These are phyloP conservation scores for Iris macrosiphon DNA, from an alignment of 106 monocot genomes.

Conservation along the genomic window DNA sequence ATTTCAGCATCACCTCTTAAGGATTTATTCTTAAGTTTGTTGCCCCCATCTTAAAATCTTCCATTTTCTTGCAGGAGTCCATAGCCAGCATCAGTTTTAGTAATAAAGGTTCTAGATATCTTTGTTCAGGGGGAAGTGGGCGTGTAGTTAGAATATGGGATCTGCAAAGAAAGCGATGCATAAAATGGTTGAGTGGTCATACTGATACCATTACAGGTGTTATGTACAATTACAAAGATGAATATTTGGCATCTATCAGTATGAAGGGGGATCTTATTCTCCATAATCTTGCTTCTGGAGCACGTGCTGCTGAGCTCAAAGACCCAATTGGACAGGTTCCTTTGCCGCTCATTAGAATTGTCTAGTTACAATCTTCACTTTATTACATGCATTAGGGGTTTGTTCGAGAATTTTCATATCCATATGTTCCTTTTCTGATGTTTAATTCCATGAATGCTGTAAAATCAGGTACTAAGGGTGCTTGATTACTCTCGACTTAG, in stretches of 20 bases:
- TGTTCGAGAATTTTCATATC: too few relatives aligned
- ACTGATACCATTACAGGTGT: slow-evolving; percentile 79
- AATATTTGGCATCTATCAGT: slow-evolving; percentile 89
- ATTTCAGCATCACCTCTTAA: neutral
- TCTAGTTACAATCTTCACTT: too few relatives aligned
- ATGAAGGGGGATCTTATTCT: slow-evolving; percentile 80
- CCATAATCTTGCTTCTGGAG: slow-evolving; percentile 88
- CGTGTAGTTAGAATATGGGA: slow-evolving; percentile 85
- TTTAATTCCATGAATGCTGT: slow-evolving; percentile 10
- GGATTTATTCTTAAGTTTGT: too few relatives aligned
- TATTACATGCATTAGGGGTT: too few relatives aligned
- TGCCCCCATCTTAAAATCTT: neutral
- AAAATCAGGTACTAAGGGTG: slow-evolving; percentile 77
- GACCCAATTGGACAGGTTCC: slow-evolving; percentile 93
- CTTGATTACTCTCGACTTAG: slow-evolving; percentile 95
- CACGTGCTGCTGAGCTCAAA: slow-evolving; percentile 78
- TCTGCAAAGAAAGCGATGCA: slow-evolving; percentile 86
- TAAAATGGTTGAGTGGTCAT: slow-evolving; percentile 91
- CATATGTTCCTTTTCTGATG: slow-evolving; percentile 8
- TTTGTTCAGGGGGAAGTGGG: slow-evolving; percentile 91
- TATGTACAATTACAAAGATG: slow-evolving; percentile 89
- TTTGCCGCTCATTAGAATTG: slow-evolving; percentile 1
- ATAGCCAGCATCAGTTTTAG: slow-evolving; percentile 77
- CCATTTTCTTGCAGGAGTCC: slow-evolving; percentile 48
- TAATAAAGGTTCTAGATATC: slow-evolving; percentile 86